Conservation (phyloP, 768 basidiomycete genomes). For the Naganishia friedmannii region DNA sequence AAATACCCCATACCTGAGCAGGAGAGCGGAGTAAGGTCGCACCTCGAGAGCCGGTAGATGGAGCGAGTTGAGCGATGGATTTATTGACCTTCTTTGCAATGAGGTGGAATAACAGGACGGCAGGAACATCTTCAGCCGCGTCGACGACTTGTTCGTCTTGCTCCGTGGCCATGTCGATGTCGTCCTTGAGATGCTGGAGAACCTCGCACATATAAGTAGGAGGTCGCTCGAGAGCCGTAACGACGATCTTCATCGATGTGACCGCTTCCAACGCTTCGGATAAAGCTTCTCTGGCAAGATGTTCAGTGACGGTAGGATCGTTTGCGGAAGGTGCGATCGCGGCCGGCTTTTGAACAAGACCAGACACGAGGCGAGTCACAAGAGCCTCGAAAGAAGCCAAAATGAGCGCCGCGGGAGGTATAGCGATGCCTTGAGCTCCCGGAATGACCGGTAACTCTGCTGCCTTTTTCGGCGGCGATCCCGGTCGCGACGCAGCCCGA, state of each 20-base stretch:
- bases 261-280: constrained; percentile 50
- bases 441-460: constrained; percentile 4
- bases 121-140: constrained; percentile 49
- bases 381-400: constrained; percentile 49
- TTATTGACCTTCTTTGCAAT: constrained; percentile 40
- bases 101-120: constrained; percentile 44
- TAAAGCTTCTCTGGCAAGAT: constrained; percentile 49
- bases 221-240: constrained; percentile 37
- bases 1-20: constrained; percentile 44
- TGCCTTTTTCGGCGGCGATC: constrained; percentile 44
- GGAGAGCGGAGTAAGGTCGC: constrained; percentile 28
- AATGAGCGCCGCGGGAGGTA: constrained; percentile 39
- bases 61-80: neutral
- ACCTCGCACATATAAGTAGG: constrained; percentile 30
- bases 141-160: constrained; percentile 47
- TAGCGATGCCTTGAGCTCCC: constrained; percentile 15
- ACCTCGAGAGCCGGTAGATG: neutral
- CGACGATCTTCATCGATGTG: constrained; percentile 43
- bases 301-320: constrained; percentile 44
- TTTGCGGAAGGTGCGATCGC: constrained; percentile 21
- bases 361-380: constrained; percentile 42
- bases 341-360: constrained; percentile 44
- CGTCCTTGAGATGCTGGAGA: constrained; percentile 44
- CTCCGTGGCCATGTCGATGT: constrained; percentile 38
- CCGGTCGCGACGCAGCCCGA: constrained; percentile 46